Conservation (phyloP, 139 green algal genomes). For the Desmodesmus armatus region DNA sequence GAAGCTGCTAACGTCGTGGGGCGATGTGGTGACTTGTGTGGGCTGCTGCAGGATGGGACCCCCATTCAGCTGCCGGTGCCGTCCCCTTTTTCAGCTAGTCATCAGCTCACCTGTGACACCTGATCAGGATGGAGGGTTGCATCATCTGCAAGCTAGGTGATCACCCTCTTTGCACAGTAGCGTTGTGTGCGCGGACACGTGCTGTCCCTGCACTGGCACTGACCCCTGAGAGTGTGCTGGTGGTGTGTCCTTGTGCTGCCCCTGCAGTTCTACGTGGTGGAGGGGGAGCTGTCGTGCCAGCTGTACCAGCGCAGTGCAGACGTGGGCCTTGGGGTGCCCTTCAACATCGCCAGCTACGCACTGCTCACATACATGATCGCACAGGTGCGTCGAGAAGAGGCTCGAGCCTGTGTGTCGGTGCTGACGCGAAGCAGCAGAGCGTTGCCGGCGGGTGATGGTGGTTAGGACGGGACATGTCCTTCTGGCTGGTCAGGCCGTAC, state of each 20-base stretch:
- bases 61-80: neutral
- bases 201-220: neutral
- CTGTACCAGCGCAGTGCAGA: constrained; percentile 99
- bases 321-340: constrained; percentile 98
- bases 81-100: no score
- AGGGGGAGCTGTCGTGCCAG: constrained; percentile 97
- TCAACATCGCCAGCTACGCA: constrained; percentile 99
- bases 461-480: no score
- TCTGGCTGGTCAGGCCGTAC: no score
- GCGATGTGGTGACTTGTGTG: neutral
- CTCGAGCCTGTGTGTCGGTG: no score
- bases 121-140: no score
- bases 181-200: neutral
- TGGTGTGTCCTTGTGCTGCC: neutral
- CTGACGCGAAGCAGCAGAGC: no score
- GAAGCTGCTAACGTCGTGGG: neutral
- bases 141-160: neutral
- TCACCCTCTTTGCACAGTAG: neutral
- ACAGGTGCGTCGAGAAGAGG: constrained; percentile 73
- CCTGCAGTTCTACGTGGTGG: constrained; percentile 96
- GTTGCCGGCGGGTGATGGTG: no score
- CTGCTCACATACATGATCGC: constrained; percentile 96
- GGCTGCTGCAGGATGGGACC: neutral
- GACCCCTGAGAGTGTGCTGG: neutral
- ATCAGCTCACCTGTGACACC: no score